Conservation (phyloP, 305 asterid genomes). For the Plantago lanceolata region DNA sequence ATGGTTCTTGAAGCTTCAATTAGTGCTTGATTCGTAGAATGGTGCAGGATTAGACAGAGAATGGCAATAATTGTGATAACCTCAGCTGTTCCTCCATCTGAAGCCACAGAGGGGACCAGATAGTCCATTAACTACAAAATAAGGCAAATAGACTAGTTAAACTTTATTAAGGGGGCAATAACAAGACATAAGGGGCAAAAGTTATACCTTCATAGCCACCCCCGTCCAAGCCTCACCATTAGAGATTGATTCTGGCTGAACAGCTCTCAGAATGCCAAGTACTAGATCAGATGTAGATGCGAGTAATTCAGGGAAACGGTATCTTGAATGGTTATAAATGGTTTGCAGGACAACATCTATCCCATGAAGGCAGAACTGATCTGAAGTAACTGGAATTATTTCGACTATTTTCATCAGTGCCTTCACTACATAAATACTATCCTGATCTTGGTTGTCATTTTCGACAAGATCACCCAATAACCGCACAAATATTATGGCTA, state of each 20-base stretch:
- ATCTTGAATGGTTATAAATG: slow-evolving; percentile 35
- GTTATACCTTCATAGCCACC: slow-evolving; percentile 55
- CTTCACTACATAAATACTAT: slow-evolving; percentile 48
- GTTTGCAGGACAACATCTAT: slow-evolving; percentile 50
- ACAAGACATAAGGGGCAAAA: slow-evolving; percentile 11
- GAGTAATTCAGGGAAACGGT: slow-evolving; percentile 48
- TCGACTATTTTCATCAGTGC: slow-evolving; percentile 46
- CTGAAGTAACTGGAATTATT: slow-evolving; percentile 67
- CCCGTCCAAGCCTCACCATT: slow-evolving; percentile 65
- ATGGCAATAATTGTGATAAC: slow-evolving; percentile 48
- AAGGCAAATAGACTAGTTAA: slow-evolving; percentile 19
- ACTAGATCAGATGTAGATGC: slow-evolving; percentile 44
- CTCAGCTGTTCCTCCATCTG: slow-evolving; percentile 60
- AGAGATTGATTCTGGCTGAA: slow-evolving; percentile 51
- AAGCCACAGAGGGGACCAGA: slow-evolving; percentile 40
- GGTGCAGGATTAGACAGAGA: slow-evolving; percentile 70
- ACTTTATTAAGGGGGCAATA: slow-evolving; percentile 5
- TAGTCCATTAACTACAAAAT: slow-evolving; percentile 55
- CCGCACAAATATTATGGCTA: slow-evolving; percentile 47
- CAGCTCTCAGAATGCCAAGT: slow-evolving; percentile 48
- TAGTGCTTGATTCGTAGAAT: slow-evolving; percentile 55
- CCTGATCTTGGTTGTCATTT: slow-evolving; percentile 43
- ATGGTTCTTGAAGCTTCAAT: slow-evolving; percentile 72
- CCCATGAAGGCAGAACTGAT: slow-evolving; percentile 67
- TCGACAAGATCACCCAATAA: slow-evolving; percentile 58